Base-by-base conservation (phyloP, 2,329 filamentous ascomycete genomes). In the Botrytis porri region DNA sequence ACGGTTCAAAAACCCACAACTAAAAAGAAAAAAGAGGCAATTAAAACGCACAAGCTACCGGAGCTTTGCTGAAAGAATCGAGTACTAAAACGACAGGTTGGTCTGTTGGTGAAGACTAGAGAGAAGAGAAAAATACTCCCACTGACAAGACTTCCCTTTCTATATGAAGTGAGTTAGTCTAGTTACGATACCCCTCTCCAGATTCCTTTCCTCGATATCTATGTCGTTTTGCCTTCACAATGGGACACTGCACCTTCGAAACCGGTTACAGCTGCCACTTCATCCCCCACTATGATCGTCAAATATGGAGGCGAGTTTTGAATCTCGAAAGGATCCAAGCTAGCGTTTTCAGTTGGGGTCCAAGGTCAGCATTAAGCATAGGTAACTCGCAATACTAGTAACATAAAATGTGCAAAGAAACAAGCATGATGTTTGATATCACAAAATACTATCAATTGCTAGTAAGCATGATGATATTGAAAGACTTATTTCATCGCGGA, bases 21-120 rank as follows among this genome's bases (percentile, higher is more conserved):
- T 72, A 77, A 76, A 75, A 48, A 51, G 76, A 71, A 54, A 51
- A 72, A 75, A 78, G 76, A 75, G 77, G 72, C 74, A 64, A 65
- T 63, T 64, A 75, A 41, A 75, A 73, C 74, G 77, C 76, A 79
- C 76, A 80, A 79, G 79, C 85, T 86, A 81, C 84, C 84, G 82
- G 85, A 86, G 85, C 83, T 84, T 82, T 83, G 83, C 81, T 81
- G 81, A 41, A 43, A 39, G 45, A 59, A 22, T 60, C 39, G 37
- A 45, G 51, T 39, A 69, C 10, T 69, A 63, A 64, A 71, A 70
- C 67, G 76, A 76, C 72, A 76, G 75, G 75, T 79, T 76, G 77
- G 78, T 77, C 78, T 78, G 76, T 73, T 74, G 75, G 74, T 72
- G 70, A 74, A 78, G 79, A 78, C 79, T 79, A 72, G 57, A 77